Evolutionary conservation across 2,329 filamentous ascomycete genomes (phyloP), one percentile per base, ranked within the genome.

Genomic region (Talaromyces sp.): DNA sequence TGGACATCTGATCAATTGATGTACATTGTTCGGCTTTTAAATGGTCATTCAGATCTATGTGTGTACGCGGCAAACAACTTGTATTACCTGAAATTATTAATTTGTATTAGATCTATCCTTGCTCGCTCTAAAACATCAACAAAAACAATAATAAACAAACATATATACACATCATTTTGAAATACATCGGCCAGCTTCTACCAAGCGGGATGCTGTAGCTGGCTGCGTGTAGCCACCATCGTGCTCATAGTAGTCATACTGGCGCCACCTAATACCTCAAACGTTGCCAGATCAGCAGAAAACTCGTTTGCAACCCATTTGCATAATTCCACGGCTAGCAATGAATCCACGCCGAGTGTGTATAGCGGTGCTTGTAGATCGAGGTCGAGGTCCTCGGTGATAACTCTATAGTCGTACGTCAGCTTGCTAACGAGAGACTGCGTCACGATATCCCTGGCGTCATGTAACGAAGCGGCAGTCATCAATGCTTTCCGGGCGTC

Each of bases 241-340:
- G 32, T 41, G 24, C 54, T 35, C 27, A 55, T 41, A 24, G 54
- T 43, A 17, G 32, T 41, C 31, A 55, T n/a, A 31, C 26, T 57
- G 3, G 54, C 61, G 21, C 60, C 61, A 38, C 83, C 67, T 66
- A 77, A 67, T 27, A 77, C 74, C 12, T 77, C 72, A 61, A 78
- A 75, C 8, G 75, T 70, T 0, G 71, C 64, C 35, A 78, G 61
- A 10, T 70, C 69, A 1, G 70, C 68, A 0, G 66, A 65, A 26
- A 73, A 69, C 46, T 74, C 70, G 48, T 68, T 67, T 14, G 63
- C 60, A 7, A 79, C 60, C 75, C 74, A 79, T 50, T 75, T 77
- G 2, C 78, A 65, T 32, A 81, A 51, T 64, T 81, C 78, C 0
- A 80, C 74, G 0, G 77, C 78, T 29, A 81, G 72, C 0, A 81